Evolutionary conservation across 768 basidiomycete genomes (phyloP).

Genomic region (Boletus rubropictus): DNA sequence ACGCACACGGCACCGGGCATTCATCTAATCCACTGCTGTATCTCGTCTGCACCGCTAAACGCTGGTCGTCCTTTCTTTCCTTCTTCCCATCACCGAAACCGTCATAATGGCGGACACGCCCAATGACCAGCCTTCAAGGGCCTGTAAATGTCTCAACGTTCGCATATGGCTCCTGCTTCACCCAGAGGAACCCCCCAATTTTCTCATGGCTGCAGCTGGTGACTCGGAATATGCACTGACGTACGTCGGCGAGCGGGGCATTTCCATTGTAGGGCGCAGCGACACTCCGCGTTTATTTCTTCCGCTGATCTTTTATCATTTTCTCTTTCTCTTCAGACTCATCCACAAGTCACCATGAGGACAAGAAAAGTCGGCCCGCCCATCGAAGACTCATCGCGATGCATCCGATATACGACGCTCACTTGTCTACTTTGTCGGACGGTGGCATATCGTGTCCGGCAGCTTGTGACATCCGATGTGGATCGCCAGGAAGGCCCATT

Average conservation of each 20-base stretch:
- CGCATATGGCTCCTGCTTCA: conserved; percentile 40
- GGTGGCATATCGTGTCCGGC: conserved; percentile 63
- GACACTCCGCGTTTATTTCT: neutral
- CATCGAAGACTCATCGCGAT: conserved; percentile 42
- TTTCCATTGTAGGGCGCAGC: conserved; percentile 50
- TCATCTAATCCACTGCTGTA: conserved; percentile 30
- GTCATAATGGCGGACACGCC: conserved; percentile 22
- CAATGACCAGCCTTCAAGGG: conserved; percentile 30
- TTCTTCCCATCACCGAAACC: conserved; percentile 15
- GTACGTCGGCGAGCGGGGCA: conserved; percentile 63
- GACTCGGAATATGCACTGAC: conserved; percentile 45
- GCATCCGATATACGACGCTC: conserved; percentile 55
- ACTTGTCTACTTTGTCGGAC: conserved; percentile 66
- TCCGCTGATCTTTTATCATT: conserved; percentile 7
- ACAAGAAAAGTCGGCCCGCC: conserved; percentile 43
- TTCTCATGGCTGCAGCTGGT: conserved; percentile 24
- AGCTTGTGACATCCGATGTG: conserved; percentile 50
- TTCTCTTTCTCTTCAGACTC: conserved; percentile 39
- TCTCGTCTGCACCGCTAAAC: conserved; percentile 22
- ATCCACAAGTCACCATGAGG: conserved; percentile 67
- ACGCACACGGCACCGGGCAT: conserved; percentile 29
- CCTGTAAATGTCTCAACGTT: conserved; percentile 72
- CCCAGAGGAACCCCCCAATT: conserved; percentile 29
- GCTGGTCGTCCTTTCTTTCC: conserved; percentile 17
- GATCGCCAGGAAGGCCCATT: conserved; percentile 60